These are phyloP conservation scores for Mortierella sp. DNA, from an alignment of 371 early-diverging fungal genomes.

Conservation along the genomic window DNA sequence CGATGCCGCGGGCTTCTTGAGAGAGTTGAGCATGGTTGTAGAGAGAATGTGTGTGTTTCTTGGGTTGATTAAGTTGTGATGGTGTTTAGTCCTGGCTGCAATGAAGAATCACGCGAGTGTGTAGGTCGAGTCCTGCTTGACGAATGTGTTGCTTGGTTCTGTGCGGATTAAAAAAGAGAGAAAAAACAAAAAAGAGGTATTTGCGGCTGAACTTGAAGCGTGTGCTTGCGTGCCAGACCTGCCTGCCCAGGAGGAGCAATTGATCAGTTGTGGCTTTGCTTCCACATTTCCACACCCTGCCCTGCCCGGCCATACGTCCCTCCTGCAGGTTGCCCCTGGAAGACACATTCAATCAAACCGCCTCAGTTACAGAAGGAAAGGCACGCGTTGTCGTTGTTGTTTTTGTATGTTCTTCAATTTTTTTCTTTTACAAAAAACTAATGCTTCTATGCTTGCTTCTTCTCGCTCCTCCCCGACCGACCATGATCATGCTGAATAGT, in stretches of 20 bases:
- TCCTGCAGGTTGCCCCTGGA: too few species aligned
- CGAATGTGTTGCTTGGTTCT: not conserved
- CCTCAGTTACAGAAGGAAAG: not conserved
- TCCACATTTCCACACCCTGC: not conserved
- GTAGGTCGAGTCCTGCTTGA: not conserved
- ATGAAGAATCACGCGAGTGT: not conserved
- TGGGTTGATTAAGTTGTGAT: not conserved
- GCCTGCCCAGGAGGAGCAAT: not conserved
- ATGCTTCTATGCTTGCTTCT: not conserved
- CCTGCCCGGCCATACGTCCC: too few species aligned
- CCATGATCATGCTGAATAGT: not conserved
- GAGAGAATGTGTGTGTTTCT: not conserved
- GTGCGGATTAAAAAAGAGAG: not conserved
- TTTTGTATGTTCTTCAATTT: slow-evolving; percentile 15
- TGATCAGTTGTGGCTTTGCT: slow-evolving; percentile 9
- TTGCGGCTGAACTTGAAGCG: not conserved
- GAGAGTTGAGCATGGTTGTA: slow-evolving; percentile 34
- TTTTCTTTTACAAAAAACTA: not conserved
- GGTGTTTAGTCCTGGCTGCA: not conserved
- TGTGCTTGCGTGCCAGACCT: not conserved
- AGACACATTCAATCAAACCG: not conserved
- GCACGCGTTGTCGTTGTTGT: not conserved
- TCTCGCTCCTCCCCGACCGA: not conserved
- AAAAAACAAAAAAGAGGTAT: not conserved
- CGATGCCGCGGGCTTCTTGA: slow-evolving; percentile 30